These are phyloP conservation scores for Aspergillus sp. DNA, from an alignment of 2,329 filamentous ascomycete species.

Conservation along the genomic window DNA sequence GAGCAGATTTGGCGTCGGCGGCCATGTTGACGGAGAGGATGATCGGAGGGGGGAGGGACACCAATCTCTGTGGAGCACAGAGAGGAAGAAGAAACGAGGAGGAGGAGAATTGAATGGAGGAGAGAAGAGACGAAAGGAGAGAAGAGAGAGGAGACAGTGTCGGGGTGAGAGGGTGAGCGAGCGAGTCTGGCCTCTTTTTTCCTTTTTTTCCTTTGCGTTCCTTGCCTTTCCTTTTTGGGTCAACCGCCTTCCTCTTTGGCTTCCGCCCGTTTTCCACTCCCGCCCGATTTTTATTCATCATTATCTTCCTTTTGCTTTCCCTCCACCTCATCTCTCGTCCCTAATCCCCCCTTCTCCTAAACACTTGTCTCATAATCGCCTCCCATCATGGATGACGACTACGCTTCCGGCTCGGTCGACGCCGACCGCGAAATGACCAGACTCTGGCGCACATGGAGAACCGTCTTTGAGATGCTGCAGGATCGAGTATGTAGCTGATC, in stretches of 20 bases:
- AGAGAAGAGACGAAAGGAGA: conserved; percentile 13
- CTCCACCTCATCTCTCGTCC: conserved; percentile 22
- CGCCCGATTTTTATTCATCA: conserved; percentile 6
- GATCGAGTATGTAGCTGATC: conserved; percentile 66
- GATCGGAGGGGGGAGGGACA: conserved; percentile 2
- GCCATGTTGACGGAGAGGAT: conserved; percentile 28
- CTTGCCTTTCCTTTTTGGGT: conserved; percentile 16
- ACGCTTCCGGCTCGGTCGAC: conserved; percentile 33
- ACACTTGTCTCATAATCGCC: neutral
- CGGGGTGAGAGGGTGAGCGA: neutral
- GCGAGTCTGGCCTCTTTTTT: conserved; percentile 19
- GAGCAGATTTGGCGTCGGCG: conserved; percentile 26
- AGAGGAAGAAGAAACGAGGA: conserved; percentile 7
- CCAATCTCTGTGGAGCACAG: conserved; percentile 6
- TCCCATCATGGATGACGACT: conserved; percentile 39
- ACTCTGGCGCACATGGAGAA: conserved; percentile 92
- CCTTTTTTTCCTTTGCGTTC: conserved; percentile 16
- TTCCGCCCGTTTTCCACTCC: conserved; percentile 24
- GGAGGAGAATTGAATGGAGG: conserved; percentile 9
- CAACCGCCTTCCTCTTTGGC: conserved; percentile 12
- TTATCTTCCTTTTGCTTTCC: conserved; percentile 9
- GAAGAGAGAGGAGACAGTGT: conserved; percentile 17
- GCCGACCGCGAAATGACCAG: conserved; percentile 52
- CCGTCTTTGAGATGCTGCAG: conserved; percentile 89
- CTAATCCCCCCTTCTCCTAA: conserved; percentile 10